A percentile compares a stretch with the other conserved stretches of the same genome.
phyloP scores from a whole-genome alignment of 352 stramenopile genomes.

The Phytophthora lateralis region DNA sequence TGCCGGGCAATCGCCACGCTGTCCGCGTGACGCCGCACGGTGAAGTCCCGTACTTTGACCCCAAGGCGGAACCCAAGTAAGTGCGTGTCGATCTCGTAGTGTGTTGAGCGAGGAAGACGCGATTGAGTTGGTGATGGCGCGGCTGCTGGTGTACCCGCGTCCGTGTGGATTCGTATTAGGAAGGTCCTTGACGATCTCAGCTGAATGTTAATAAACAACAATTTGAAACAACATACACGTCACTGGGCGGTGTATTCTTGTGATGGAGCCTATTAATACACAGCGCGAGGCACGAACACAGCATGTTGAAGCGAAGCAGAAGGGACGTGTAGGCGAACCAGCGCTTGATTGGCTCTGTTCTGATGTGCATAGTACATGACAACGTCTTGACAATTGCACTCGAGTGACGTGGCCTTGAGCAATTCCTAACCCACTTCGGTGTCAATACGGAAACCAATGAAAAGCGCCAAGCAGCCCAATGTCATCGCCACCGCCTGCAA shows the following conservation, averaged over 20 bases:
- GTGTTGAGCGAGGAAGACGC: background rate
- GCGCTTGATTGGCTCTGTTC: background rate
- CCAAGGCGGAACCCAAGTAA: conserved; percentile 22
- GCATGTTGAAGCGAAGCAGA: background rate
- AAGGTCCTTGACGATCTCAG: background rate
- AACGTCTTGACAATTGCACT: conserved; percentile 10
- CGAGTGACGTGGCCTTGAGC: background rate
- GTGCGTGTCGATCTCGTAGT: background rate
- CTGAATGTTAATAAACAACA: background rate
- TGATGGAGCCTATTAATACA: background rate
- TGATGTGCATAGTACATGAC: background rate
- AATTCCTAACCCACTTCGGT: conserved; percentile 7
- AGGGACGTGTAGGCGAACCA: conserved; percentile 4
- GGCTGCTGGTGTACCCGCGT: too few species aligned
- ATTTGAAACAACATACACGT: background rate
- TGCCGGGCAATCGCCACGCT: conserved; percentile 27
- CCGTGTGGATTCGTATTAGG: too few species aligned
- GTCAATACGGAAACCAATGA: conserved; percentile 20
- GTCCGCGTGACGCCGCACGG: conserved; percentile 26
- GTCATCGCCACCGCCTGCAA: conserved; percentile 12
- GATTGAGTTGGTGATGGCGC: background rate
- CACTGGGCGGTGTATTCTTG: too few species aligned
- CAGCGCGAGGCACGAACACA: background rate
- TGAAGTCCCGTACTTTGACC: conserved; percentile 30
- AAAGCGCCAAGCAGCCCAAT: conserved; percentile 16